These are phyloP conservation scores for Backusella westeae DNA, from an alignment of 192 early-diverging fungal genomes.

Conservation along the genomic window DNA sequence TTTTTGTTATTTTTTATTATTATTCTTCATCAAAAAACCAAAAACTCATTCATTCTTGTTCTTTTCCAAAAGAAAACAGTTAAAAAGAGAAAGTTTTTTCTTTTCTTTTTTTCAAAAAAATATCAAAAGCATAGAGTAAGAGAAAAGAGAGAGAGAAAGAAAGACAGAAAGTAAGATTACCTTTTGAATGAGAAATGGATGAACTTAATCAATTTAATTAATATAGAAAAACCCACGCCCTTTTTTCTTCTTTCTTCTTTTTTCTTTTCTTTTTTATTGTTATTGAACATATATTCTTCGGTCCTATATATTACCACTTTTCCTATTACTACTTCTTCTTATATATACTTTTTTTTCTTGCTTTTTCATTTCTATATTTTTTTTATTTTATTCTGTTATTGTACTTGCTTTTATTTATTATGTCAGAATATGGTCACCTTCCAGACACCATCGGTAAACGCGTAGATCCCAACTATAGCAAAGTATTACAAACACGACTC, in stretches of 20 bases:
- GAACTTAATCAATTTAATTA: conserved; percentile 7
- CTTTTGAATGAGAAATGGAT: not conserved
- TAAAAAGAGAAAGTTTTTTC: not conserved
- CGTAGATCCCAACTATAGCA: conserved; percentile 38
- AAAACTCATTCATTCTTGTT: not conserved
- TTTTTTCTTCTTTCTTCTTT: conserved; percentile 8
- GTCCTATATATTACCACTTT: not conserved
- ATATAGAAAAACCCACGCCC: conserved; percentile 2
- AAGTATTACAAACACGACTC: conserved; percentile 32
- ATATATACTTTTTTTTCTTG: not conserved
- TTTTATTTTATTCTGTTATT: not conserved
- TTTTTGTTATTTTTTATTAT: too few relatives aligned
- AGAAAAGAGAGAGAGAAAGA: not conserved
- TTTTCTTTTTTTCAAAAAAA: not conserved
- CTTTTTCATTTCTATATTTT: not conserved
- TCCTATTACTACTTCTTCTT: not conserved
- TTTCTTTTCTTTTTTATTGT: not conserved
- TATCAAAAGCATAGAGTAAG: not conserved
- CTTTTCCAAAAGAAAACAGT: too few relatives aligned
- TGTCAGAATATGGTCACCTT: conserved; percentile 5
- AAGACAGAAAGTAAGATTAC: not conserved
- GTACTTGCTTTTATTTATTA: conserved; percentile 3
- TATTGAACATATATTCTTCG: not conserved
- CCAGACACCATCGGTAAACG: conserved; percentile 33
- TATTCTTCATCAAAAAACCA: too few relatives aligned